Conservation (phyloP, 257 asterid genomes). For the Marsdenia floribunda region DNA sequence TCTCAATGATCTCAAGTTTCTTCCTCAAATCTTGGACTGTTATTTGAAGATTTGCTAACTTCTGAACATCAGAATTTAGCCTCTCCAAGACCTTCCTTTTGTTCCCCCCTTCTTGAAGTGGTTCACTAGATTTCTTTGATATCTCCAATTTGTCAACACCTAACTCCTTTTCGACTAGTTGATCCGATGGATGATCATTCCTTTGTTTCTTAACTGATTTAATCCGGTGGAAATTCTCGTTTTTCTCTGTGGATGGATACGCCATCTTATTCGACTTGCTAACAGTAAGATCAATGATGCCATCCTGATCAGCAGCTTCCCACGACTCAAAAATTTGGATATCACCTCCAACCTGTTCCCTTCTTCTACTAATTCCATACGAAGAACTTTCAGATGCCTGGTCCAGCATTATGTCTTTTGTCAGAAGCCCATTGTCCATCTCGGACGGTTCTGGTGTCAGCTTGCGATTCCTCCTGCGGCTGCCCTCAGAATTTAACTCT, state of each 20-base stretch:
- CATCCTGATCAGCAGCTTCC: constrained; percentile 28
- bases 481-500: constrained; percentile 54
- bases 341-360: constrained; percentile 45
- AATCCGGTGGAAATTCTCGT: constrained; percentile 31
- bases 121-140: constrained; percentile 46
- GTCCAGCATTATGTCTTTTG: constrained; percentile 93
- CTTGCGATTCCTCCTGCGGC: constrained; percentile 42
- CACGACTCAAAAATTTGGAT: constrained; percentile 40
- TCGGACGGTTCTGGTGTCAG: constrained; percentile 36
- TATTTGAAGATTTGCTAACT: constrained; percentile 78
- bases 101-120: constrained; percentile 66
- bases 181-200: constrained; percentile 31
- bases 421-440: constrained; percentile 54
- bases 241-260: constrained; percentile 23
- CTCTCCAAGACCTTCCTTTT: constrained; percentile 68
- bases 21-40: constrained; percentile 75
- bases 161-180: constrained; percentile 35
- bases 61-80: constrained; percentile 84
- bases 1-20: constrained; percentile 66
- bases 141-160: constrained; percentile 60
- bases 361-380: constrained; percentile 47
- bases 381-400: constrained; percentile 77
- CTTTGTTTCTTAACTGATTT: constrained; percentile 49
- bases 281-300: constrained; percentile 27
- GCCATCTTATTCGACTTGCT: constrained; percentile 25